Conservation (phyloP, 1,284 basidiomycete species). For the Ceratobasidium sp. region DNA sequence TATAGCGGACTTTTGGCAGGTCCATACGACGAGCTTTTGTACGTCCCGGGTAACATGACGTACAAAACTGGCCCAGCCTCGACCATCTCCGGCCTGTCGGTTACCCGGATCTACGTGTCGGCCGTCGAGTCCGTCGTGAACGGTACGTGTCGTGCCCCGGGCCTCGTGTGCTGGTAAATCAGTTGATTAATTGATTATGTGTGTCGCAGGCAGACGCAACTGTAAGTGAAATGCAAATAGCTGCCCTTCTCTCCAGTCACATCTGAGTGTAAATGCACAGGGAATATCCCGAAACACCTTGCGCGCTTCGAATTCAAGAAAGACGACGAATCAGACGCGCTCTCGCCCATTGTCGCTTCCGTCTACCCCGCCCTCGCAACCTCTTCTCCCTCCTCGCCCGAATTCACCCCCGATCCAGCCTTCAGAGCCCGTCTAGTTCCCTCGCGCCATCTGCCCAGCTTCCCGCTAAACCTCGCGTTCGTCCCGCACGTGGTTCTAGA, state of each 20-base stretch:
- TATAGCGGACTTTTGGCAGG: background rate
- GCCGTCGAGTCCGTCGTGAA: constrained; percentile 14
- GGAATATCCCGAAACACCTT: constrained; percentile 38
- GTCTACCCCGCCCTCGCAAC: constrained; percentile 22
- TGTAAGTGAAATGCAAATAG: background rate
- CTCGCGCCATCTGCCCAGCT: constrained; percentile 11
- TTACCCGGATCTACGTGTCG: constrained; percentile 40
- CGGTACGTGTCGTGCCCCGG: constrained; percentile 3
- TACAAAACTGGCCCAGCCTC: constrained; percentile 27
- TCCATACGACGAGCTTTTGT: constrained; percentile 38
- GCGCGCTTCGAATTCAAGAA: constrained; percentile 20
- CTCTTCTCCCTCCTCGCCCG: background rate
- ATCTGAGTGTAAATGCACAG: background rate
- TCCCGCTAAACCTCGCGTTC: constrained; percentile 31
- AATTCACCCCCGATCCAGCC: constrained; percentile 10
- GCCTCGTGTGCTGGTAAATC: background rate
- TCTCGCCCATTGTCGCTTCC: constrained; percentile 12
- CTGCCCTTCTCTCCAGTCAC: background rate
- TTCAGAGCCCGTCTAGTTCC: constrained; percentile 23
- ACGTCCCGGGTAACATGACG: constrained; percentile 27
- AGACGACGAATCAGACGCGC: constrained; percentile 27
- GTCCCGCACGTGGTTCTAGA: constrained; percentile 3
- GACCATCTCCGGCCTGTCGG: constrained; percentile 21
- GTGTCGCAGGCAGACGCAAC: constrained; percentile 9
- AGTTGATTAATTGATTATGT: background rate